Conservation (phyloP, 1,284 basidiomycete genomes). For the Ceratobasidium sp. region DNA sequence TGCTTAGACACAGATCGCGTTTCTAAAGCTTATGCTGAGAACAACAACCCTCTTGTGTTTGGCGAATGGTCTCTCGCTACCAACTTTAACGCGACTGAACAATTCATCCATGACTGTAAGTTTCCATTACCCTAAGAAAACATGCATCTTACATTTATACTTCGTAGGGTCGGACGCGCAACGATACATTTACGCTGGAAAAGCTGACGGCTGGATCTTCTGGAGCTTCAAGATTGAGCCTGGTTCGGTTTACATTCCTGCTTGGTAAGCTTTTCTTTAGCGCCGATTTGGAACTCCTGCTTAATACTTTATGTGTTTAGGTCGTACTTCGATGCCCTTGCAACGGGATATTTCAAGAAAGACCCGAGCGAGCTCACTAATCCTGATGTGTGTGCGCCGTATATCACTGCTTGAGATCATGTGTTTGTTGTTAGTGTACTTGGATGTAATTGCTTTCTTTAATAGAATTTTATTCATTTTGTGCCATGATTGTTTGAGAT, state of each 20-base stretch:
- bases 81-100: constrained; percentile 73
- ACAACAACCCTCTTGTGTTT: constrained; percentile 65
- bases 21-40: constrained; percentile 61
- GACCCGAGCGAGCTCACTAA: constrained; percentile 71
- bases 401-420: neutral
- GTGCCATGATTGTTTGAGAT: neutral
- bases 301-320: constrained; percentile 56
- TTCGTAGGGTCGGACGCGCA: constrained; percentile 71
- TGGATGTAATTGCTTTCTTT: neutral
- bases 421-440: too few species aligned
- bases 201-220: constrained; percentile 79
- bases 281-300: neutral
- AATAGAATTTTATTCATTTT: too few species aligned
- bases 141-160: constrained; percentile 82
- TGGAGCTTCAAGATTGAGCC: constrained; percentile 83
- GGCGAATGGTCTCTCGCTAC: constrained; percentile 80
- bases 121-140: constrained; percentile 1
- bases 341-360: constrained; percentile 70
- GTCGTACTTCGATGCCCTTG: constrained; percentile 78
- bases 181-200: constrained; percentile 68
- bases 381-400: constrained; percentile 72
- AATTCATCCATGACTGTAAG: constrained; percentile 68
- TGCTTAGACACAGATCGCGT: constrained; percentile 58
- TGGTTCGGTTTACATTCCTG: constrained; percentile 21
- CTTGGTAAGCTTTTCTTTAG: constrained; percentile 30